phyloP scores from a whole-genome alignment of 1,139 yeast species.

The Candida freyschussii region DNA sequence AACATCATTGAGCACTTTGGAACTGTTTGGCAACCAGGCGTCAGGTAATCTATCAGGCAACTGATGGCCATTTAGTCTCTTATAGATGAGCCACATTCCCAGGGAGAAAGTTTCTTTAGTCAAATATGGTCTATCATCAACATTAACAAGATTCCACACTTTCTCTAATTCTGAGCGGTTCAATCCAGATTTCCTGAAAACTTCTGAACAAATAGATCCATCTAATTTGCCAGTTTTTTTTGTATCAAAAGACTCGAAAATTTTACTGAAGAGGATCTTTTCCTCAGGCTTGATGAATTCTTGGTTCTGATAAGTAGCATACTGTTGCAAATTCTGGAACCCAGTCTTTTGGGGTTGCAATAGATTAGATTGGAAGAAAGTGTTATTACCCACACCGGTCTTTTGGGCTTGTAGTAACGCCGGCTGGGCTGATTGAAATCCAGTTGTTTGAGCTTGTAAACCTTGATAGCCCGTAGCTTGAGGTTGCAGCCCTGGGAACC shows the following conservation, averaged over 20 bases:
- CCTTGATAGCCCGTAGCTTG: conserved; percentile 32
- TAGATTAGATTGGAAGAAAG: conserved; percentile 64
- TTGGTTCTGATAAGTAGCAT: conserved; percentile 40
- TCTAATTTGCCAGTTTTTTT: conserved; percentile 62
- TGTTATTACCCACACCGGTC: conserved; percentile 31
- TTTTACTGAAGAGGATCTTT: conserved; percentile 77
- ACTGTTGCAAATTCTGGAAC: conserved; percentile 37
- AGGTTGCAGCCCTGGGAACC: conserved; percentile 25
- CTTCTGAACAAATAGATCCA: conserved; percentile 81
- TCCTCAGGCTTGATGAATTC: conserved; percentile 66
- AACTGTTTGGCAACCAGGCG: conserved; percentile 72
- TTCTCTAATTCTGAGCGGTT: conserved; percentile 79
- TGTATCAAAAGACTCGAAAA: conserved; percentile 84
- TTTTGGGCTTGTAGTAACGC: conserved; percentile 32
- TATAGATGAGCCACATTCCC: conserved; percentile 79
- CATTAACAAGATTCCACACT: conserved; percentile 82
- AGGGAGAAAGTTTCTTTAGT: conserved; percentile 75
- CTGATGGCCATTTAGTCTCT: conserved; percentile 68
- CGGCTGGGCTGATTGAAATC: conserved; percentile 28
- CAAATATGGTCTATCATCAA: conserved; percentile 61
- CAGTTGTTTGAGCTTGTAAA: conserved; percentile 39
- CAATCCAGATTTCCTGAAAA: conserved; percentile 88
- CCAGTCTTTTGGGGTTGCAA: conserved; percentile 46
- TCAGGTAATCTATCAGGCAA: conserved; percentile 71
- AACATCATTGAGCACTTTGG: conserved; percentile 50